Base-by-base conservation (phyloP, 306 rosid genomes). In the Adenanthera pavonina region DNA sequence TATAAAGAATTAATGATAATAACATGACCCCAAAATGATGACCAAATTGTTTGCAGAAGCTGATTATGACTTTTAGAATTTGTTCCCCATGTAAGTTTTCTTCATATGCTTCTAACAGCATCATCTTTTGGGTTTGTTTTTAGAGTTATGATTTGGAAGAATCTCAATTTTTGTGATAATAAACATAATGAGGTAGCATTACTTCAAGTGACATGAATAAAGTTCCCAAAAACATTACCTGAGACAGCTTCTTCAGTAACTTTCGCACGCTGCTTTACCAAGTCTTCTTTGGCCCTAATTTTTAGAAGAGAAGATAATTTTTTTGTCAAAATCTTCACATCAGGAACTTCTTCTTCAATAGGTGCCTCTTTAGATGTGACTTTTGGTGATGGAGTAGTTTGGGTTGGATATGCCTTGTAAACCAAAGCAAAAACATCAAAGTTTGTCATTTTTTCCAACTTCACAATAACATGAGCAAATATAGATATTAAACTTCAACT, bases 171-270 rank as follows among this genome's bases (percentile, higher is more conserved):
- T n/a, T 77, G 25, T 11, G 71, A 25, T 3, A 69, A 19, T 16
- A 47, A 74, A 16, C 78, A 47, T 81, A 56, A 43, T 60, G 33
- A 79, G 43, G 57, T 38, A 79, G 53, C 64, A 48, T 75, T 17
- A 44, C 75, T 84, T 74, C 61, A 60, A 41, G 14, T 12, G 47
- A 34, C 72, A 80, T 76, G 81, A 62, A 65, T 14, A 69, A 43
- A 69, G 43, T 40, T 3, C 44, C 19, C 15, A 81, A 75, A 60
- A 85, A 44, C 44, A 61, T 44, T 81, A 92, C 97, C 97, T 82
- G 94, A 84, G 71, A 92, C 97, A 74, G 97, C 97, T 88, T 92
- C 97, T 88, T 90, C 97, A 19, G 97, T 89, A 79, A 92, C 97
- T 84, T 87, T 92, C 69, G 92, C 91, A 82, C 90, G 94, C 87